Base-by-base conservation (phyloP, 163 green algal species). In the Trebouxia gelatinosa region DNA sequence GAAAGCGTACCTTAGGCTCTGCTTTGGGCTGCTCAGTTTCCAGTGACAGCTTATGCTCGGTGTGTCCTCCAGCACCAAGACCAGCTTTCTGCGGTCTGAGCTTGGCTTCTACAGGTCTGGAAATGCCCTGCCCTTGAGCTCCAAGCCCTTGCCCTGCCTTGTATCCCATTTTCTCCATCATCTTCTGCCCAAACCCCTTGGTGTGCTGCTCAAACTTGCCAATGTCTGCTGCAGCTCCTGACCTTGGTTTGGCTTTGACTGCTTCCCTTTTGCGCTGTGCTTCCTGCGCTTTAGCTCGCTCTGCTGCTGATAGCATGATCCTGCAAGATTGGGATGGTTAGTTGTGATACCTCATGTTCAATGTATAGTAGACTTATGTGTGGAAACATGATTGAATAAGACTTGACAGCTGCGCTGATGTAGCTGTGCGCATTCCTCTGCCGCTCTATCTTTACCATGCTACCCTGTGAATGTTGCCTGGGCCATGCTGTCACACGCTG, bases 141-240 rank as follows among this genome's bases (percentile, higher is more conserved):
- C 81, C 81, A 51, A 85, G 77, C 2, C 81, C 81, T 46, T 82
- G 35, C 11, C 81, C 81, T 37, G 43, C 58, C 59, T 74, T 40
- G 54, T 70, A 84, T 23, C 96, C 96, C 96, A 99, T 99, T 85
- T 97, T 97, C 76, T 90, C 82, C 38, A 99, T 87, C 80, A 99
- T 89, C 91, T 98, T 99, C 40, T 89, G 82, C 9, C 95, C 96
- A 70, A 99, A 97, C 64, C 94, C 95, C 66, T 97, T 98, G 39
- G 94, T 98, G 87, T 98, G 89, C 81, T 90, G 86, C 80, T 99
- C 96, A 87, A 99, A 99, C 6, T 78, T 74, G 4, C 86, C 93
- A 57, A 97, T 86, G n/a, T 87, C 80, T 2, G 51, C 40, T 65
- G 74, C 37, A 6, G 57, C 43, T 23, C 66, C 65, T 28, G 37